Base-by-base conservation (phyloP, 2,329 filamentous ascomycete species). In the Cladosporium sp. region DNA sequence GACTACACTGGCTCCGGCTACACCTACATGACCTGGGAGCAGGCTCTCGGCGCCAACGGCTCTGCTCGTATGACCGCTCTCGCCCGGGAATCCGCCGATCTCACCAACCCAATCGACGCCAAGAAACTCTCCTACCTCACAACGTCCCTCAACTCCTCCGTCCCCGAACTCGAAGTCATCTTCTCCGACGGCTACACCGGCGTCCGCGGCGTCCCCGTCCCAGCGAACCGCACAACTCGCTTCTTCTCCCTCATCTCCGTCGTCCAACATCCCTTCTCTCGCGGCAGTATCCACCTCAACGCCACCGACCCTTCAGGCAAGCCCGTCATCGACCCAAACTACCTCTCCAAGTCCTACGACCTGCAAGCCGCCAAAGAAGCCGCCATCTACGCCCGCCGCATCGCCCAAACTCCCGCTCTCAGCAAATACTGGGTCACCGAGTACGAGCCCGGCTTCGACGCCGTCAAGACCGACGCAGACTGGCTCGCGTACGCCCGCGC, bases 221-320 rank as follows among this genome's bases (percentile, higher is more conserved):
- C 24, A 45, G 58, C 65, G 20, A 63, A 70, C 13, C 70, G 66
- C 56, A 72, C 72, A 13, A 58, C 66, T 42, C 60, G 56, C 75
- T 81, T 81, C 68, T 71, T 83, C 56, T 85, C 81, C 0, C 78
- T 86, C 2, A 80, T 87, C 49, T 78, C 80, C 7, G 77, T 79
- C 56, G 71, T 82, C 13, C 67, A 80, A 6, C 76, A 78, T 0
- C 78, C 79, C 0, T 62, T 80, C 32, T 80, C 78, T 60, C 74
- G 44, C 60, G 75, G 75, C 10, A 69, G 72, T 36, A 74, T 80
- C 64, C 77, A 57, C 60, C 66, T 68, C 60, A 65, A 63, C 36
- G 57, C 54, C 35, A 50, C 60, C 19, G 59, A 65, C 34, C 57
- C 63, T 1, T 36, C 51, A 7, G 53, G 34, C 8, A 56, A 64